A percentile compares a stretch with the other conserved stretches of the same genome.
These are phyloP conservation scores for Pseudocercospora fijiensis DNA, from an alignment of 2,329 filamentous ascomycete genomes.

Conservation along the genomic window DNA sequence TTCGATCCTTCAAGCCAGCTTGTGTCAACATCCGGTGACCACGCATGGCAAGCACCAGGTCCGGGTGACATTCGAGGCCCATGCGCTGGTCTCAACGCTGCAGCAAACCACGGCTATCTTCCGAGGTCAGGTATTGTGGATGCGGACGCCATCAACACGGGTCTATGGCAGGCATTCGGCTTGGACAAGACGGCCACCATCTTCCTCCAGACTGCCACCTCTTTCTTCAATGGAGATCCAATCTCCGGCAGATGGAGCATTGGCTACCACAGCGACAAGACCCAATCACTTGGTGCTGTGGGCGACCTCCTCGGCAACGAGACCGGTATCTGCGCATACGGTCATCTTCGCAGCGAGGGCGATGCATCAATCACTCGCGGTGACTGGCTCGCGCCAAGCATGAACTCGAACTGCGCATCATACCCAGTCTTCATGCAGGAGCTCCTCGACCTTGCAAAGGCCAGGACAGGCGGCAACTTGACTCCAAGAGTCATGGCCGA, in stretches of 20 bases:
- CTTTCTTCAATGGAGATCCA: conserved; percentile 30
- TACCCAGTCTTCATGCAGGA: conserved; percentile 30
- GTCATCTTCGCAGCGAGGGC: conserved; percentile 29
- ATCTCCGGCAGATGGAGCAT: conserved; percentile 26
- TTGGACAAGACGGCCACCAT: conserved; percentile 28
- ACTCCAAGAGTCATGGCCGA: conserved; percentile 29
- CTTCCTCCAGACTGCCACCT: conserved; percentile 30
- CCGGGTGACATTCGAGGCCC: neutral
- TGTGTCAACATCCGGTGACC: conserved; percentile 25
- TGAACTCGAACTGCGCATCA: conserved; percentile 30
- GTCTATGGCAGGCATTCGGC: conserved; percentile 26
- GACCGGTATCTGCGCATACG: conserved; percentile 31
- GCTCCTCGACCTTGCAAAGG: conserved; percentile 28
- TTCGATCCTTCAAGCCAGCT: conserved; percentile 34
- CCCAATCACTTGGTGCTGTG: conserved; percentile 27
- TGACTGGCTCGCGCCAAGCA: conserved; percentile 30
- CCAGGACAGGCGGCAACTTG: conserved; percentile 24
- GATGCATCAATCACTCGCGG: conserved; percentile 33
- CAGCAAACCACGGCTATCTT: neutral
- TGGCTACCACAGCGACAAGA: conserved; percentile 23
- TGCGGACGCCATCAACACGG: conserved; percentile 26
- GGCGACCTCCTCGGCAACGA: conserved; percentile 29
- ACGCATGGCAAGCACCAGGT: neutral
- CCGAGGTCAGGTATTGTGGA: neutral
- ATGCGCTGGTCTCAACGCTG: neutral